Base-by-base conservation (phyloP, 2,329 filamentous ascomycete species). In the Colletotrichum sp. region DNA sequence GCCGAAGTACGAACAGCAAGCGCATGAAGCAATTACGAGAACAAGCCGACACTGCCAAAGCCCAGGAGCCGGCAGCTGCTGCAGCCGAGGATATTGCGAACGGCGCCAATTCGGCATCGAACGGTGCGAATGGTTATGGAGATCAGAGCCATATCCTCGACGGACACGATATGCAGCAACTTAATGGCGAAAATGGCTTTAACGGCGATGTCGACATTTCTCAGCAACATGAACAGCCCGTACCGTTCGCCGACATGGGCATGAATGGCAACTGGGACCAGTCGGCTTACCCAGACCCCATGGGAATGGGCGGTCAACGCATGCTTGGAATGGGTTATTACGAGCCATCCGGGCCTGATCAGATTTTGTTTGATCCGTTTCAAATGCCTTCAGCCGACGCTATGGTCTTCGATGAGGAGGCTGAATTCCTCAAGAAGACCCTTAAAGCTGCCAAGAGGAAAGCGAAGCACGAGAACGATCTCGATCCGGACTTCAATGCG, bases 271-370 rank as follows among this genome's bases (percentile, higher is more conserved):
- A 82, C 32, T 78, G 78, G 9, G 82, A 85, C 66, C 78, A 79
- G 10, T 83, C 85, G 2, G 79, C 83, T 4, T 90, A 90, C 77
- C 89, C 89, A 0, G 89, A 91, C 73, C 88, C 89, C 8, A 84
- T 87, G n/a, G 79, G 85, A 43, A 81, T 87, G 48, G 84, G 83
- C 55, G 85, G 84, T n/a, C 88, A 89, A 67, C 85, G 89, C 36
- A 89, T 87, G 81, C 84, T 92, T 77, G 91, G 91, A 18, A 89
- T 91, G 85, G 90, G 90, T 12, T 92, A 92, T 81, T 92, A 92
- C 79, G 88, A 92, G 72, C 90, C 91, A 78, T 89, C 91, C 75
- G 87, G 86, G 26, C 86, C 88, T 3, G 90, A 92, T 80, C 90
- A 86, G 79, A 92, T 92, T 80, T 81, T 92, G 4, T 92, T 92